Percentiles rank a stretch among this genome's conserved stretches.
Evolutionary conservation across 257 asterid genomes (phyloP).

Genomic region (Nicotiana undulata): DNA sequence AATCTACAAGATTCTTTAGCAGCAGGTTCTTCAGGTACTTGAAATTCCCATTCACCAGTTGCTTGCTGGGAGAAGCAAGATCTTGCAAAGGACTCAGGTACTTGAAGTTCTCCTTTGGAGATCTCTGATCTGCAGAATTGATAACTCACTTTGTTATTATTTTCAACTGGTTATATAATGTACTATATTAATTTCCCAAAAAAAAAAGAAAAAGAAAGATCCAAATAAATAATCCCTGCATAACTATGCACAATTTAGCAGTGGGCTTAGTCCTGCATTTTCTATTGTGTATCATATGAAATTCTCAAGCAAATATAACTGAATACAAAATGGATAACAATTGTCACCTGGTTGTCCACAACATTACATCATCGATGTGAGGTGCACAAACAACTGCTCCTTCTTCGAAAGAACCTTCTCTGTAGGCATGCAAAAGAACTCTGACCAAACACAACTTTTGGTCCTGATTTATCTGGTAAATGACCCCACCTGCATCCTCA

Average conservation of each 20-base stretch:
- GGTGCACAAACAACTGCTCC: conserved; percentile 92
- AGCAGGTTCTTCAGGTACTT: conserved; percentile 42
- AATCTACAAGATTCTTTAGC: conserved; percentile 35
- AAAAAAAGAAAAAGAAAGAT: too few species aligned
- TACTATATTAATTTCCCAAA: too few species aligned
- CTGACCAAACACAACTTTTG: conserved; percentile 46
- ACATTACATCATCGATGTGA: conserved; percentile 38
- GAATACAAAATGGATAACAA: conserved; percentile 7
- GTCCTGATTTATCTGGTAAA: conserved; percentile 22
- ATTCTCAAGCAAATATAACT: background rate
- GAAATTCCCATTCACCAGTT: conserved; percentile 63
- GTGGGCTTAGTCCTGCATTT: background rate
- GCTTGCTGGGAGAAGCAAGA: conserved; percentile 44
- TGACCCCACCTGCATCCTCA: conserved; percentile 12
- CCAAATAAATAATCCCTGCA: too few species aligned
- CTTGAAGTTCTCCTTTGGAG: conserved; percentile 40
- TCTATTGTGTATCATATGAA: background rate
- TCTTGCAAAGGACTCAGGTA: conserved; percentile 39
- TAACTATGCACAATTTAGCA: background rate
- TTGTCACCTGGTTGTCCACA: conserved; percentile 47
- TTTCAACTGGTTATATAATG: too few species aligned
- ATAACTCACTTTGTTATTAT: background rate
- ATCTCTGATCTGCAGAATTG: conserved; percentile 39
- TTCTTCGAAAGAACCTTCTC: conserved; percentile 72
- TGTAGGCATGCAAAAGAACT: conserved; percentile 50